Conservation (phyloP, 2,329 filamentous ascomycete genomes). For the Orbilia javanica region DNA sequence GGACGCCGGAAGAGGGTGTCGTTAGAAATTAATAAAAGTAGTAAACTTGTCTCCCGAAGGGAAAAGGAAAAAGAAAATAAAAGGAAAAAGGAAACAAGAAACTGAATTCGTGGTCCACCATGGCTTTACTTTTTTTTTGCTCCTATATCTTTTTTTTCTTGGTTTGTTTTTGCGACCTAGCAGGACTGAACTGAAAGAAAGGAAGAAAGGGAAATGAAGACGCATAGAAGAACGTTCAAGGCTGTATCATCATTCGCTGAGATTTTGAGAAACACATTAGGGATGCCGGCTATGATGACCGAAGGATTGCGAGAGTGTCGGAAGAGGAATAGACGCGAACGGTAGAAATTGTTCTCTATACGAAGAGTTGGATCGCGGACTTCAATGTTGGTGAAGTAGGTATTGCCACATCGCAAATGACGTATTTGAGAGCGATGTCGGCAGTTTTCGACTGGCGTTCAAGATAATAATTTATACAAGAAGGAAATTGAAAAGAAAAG, state of each 20-base stretch:
- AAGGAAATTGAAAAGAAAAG: slow-evolving; percentile 31
- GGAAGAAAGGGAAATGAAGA: slow-evolving; percentile 29
- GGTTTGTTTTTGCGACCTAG: slow-evolving; percentile 30
- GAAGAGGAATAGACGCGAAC: slow-evolving; percentile 22
- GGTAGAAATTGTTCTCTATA: slow-evolving; percentile 7
- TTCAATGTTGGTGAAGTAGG: slow-evolving; percentile 15
- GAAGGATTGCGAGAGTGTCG: slow-evolving; percentile 10
- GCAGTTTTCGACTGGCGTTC: slow-evolving; percentile 17
- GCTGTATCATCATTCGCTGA: slow-evolving; percentile 54
- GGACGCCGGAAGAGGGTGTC: slow-evolving; percentile 38
- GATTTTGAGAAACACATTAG: slow-evolving; percentile 51
- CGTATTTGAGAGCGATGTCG: slow-evolving; percentile 28
- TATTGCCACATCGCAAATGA: slow-evolving; percentile 30
- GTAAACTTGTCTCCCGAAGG: slow-evolving; percentile 28
- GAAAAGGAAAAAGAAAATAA: slow-evolving; percentile 8
- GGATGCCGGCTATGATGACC: slow-evolving; percentile 43
- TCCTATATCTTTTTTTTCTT: slow-evolving; percentile 41
- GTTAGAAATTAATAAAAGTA: slow-evolving; percentile 52
- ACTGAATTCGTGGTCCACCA: slow-evolving; percentile 39
- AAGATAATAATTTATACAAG: slow-evolving; percentile 56
- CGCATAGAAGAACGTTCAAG: slow-evolving; percentile 48
- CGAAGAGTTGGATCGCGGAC: slow-evolving; percentile 28
- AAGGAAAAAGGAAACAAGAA: slow-evolving; percentile 11
- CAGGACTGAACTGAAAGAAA: slow-evolving; percentile 22
- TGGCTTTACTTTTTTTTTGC: slow-evolving; percentile 39